Percentiles rank a stretch among this genome's conserved stretches.
These are phyloP conservation scores for Serendipita sp. DNA, from an alignment of 768 basidiomycete genomes.

Conservation along the genomic window DNA sequence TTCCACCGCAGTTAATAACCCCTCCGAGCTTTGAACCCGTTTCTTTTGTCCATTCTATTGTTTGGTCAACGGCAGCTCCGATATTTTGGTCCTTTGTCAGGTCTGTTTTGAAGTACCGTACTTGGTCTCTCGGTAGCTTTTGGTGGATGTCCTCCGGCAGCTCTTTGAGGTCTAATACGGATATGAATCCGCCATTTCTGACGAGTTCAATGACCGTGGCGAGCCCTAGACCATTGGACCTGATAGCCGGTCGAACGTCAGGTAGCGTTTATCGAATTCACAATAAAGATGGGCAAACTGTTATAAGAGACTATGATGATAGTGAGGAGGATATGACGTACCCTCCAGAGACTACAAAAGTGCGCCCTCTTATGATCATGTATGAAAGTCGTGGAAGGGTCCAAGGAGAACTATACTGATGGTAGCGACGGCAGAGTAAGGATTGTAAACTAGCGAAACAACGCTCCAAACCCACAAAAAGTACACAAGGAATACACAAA, in stretches of 20 bases:
- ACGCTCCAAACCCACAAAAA: too few relatives aligned
- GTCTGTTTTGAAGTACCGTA: slow-evolving; percentile 17
- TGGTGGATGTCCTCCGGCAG: slow-evolving; percentile 3
- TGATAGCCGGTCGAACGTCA: not conserved
- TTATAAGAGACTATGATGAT: not conserved
- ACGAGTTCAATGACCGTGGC: slow-evolving; percentile 35
- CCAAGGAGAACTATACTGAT: not conserved
- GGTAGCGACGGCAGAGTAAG: too few relatives aligned
- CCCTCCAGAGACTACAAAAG: slow-evolving; percentile 45
- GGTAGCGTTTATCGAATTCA: not conserved
- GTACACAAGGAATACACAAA: too few relatives aligned
- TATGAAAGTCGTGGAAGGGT: not conserved
- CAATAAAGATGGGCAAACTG: not conserved
- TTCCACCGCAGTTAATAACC: slow-evolving; percentile 43
- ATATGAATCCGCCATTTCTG: slow-evolving; percentile 28
- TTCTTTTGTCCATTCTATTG: slow-evolving; percentile 19
- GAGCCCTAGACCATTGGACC: slow-evolving; percentile 36
- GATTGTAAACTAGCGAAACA: too few relatives aligned
- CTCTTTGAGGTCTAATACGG: slow-evolving; percentile 30
- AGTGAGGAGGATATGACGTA: slow-evolving; percentile 16
- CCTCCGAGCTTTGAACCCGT: slow-evolving; percentile 37
- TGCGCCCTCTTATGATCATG: slow-evolving; percentile 38
- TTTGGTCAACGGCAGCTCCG: slow-evolving; percentile 17
- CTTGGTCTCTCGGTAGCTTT: not conserved
- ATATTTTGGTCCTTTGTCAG: slow-evolving; percentile 20